Percentiles rank a stretch among this genome's conserved stretches.
Evolutionary conservation across 495 filamentous ascomycete genomes (phyloP).

Genomic region (Penicillium herquei): DNA sequence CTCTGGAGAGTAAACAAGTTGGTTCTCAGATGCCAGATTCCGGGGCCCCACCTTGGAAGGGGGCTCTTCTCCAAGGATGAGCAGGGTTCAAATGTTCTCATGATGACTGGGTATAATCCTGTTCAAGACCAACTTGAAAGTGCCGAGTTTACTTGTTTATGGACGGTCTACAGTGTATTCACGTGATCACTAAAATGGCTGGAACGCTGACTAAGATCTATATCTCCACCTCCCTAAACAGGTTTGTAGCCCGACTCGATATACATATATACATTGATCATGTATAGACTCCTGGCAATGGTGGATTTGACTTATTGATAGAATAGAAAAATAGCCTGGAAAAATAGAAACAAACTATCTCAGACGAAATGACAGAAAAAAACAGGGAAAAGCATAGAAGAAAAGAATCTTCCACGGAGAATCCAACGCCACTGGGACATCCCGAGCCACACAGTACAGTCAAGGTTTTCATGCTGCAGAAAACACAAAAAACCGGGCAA

Average conservation of each 20-base stretch:
- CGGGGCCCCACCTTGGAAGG: not conserved
- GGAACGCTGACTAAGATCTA: not conserved
- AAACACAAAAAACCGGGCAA: not conserved
- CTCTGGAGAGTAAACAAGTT: not conserved
- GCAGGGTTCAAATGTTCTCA: not conserved
- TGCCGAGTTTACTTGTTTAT: no score
- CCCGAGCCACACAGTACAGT: not conserved
- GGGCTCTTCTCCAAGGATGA: not conserved
- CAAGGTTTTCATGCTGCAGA: not conserved
- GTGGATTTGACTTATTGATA: not conserved
- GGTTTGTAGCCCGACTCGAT: conserved; percentile 3
- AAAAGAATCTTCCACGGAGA: not conserved
- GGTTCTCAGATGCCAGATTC: not conserved
- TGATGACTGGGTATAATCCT: no score
- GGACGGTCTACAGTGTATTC: not conserved
- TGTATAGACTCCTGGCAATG: not conserved
- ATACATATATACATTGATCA: not conserved
- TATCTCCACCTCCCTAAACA: conserved; percentile 17
- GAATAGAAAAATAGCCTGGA: not conserved
- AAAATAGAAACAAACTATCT: not conserved
- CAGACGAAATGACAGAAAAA: not conserved
- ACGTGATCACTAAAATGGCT: conserved; percentile 10
- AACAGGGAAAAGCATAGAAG: not conserved
- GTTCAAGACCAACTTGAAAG: no score
- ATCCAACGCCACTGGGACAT: not conserved